Evolutionary conservation across 83 land plant genomes (phyloP).

Genomic region (Thuja plicata): DNA sequence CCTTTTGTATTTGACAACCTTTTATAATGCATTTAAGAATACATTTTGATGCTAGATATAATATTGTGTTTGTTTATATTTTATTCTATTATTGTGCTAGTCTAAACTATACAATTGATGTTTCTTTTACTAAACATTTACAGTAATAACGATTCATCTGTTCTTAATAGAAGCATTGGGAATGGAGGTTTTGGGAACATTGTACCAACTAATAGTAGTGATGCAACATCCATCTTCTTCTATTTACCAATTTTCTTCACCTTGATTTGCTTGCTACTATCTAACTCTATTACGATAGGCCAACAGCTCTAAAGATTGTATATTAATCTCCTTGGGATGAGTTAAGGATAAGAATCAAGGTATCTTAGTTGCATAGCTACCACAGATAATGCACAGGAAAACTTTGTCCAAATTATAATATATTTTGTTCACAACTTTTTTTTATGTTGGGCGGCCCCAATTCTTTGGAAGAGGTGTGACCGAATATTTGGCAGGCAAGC

Average conservation of each 20-base stretch:
- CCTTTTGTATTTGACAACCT: not conserved
- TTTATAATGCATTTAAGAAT: not conserved
- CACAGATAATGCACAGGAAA: not conserved
- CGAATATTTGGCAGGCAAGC: not conserved
- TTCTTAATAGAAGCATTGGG: conserved; percentile 14
- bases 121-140: not conserved
- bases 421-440: not conserved
- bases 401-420: not conserved
- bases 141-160: conserved; percentile 2
- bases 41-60: not conserved
- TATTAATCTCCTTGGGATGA: not conserved
- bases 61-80: not conserved
- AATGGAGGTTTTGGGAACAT: conserved; percentile 12
- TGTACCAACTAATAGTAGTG: not conserved
- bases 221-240: conserved; percentile 8
- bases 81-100: not conserved
- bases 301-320: not conserved
- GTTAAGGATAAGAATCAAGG: not conserved
- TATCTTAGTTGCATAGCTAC: conserved; percentile 1
- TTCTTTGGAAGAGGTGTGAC: not conserved
- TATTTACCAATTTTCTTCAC: conserved; percentile 12
- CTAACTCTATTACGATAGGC: not conserved
- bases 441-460: not conserved
- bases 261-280: not conserved
- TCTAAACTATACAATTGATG: not conserved